Evolutionary conservation across 352 stramenopile species (phyloP).

Genomic region (Phytopythium boreale): DNA sequence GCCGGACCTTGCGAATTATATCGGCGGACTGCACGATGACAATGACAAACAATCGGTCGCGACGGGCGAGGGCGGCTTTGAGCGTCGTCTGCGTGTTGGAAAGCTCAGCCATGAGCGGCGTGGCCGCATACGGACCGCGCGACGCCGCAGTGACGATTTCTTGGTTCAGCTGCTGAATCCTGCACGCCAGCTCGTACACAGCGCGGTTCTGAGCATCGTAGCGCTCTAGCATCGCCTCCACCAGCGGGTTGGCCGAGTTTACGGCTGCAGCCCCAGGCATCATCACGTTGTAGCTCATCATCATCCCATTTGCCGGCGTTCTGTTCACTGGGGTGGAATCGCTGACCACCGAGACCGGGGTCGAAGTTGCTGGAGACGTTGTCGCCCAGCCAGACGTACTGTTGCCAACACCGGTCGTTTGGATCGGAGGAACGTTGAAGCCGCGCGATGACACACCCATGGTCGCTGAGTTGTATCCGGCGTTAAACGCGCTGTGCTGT

Average conservation of each 20-base stretch:
- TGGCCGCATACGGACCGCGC: constrained; percentile 35
- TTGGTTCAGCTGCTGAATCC: constrained; percentile 32
- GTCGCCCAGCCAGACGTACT: neutral
- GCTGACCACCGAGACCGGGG: neutral
- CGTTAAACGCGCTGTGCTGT: neutral
- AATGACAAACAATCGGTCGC: constrained; percentile 40
- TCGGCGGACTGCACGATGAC: constrained; percentile 52
- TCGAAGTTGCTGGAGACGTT: neutral
- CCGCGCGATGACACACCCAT: neutral
- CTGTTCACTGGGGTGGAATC: neutral
- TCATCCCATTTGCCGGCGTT: neutral
- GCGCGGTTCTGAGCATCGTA: constrained; percentile 44
- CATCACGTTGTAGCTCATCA: neutral
- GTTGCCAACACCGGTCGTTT: neutral
- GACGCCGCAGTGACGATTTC: constrained; percentile 46
- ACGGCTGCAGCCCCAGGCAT: constrained; percentile 15
- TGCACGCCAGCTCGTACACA: constrained; percentile 41
- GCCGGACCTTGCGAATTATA: constrained; percentile 54
- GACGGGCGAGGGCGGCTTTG: constrained; percentile 19
- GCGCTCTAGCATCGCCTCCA: constrained; percentile 52
- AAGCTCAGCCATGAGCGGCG: constrained; percentile 21
- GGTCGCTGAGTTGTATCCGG: too few species aligned
- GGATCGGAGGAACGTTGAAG: constrained; percentile 1
- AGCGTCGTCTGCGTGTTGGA: constrained; percentile 29
- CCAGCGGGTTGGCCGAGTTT: constrained; percentile 37